A percentile compares a stretch with the other conserved stretches of the same genome.
phyloP scores from a whole-genome alignment of 257 asterid genomes.

The Haberlea rhodopensis region DNA sequence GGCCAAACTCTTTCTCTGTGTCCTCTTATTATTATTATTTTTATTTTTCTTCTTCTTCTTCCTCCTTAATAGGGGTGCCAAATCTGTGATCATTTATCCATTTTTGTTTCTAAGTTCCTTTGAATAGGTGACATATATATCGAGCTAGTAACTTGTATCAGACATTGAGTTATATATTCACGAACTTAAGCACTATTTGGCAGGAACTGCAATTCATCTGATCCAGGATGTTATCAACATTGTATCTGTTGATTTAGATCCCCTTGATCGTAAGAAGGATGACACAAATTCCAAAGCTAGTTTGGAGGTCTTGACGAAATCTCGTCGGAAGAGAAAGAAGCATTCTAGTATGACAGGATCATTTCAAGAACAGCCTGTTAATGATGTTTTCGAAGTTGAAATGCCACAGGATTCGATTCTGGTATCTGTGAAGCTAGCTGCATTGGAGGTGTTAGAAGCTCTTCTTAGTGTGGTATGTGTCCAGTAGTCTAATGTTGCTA shows the following conservation, averaged over 20 bases:
- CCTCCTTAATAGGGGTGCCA: background rate
- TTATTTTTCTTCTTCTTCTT: too few relatives aligned
- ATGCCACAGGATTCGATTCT: conserved; percentile 35
- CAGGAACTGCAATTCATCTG: conserved; percentile 67
- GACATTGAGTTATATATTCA: background rate
- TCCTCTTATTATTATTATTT: background rate
- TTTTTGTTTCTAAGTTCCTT: background rate
- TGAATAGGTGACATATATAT: background rate
- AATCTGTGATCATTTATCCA: background rate
- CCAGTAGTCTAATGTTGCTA: too few relatives aligned
- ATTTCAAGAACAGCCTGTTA: conserved; percentile 40
- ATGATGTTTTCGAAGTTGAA: conserved; percentile 45
- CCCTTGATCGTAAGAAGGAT: conserved; percentile 35
- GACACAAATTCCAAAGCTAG: conserved; percentile 37
- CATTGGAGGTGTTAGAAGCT: conserved; percentile 74
- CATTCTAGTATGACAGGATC: conserved; percentile 43
- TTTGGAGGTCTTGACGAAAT: conserved; percentile 30
- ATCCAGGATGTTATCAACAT: conserved; percentile 53
- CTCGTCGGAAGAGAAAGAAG: conserved; percentile 71
- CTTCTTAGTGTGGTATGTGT: conserved; percentile 70
- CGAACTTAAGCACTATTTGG: conserved; percentile 6
- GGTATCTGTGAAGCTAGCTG: conserved; percentile 68
- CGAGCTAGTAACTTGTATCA: conserved; percentile 6
- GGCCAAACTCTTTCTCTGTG: background rate
- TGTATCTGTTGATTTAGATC: conserved; percentile 56